Percentiles rank a stretch among this genome's conserved stretches.
Evolutionary conservation across 768 basidiomycete genomes (phyloP).

Genomic region (Termitomyces sp.): DNA sequence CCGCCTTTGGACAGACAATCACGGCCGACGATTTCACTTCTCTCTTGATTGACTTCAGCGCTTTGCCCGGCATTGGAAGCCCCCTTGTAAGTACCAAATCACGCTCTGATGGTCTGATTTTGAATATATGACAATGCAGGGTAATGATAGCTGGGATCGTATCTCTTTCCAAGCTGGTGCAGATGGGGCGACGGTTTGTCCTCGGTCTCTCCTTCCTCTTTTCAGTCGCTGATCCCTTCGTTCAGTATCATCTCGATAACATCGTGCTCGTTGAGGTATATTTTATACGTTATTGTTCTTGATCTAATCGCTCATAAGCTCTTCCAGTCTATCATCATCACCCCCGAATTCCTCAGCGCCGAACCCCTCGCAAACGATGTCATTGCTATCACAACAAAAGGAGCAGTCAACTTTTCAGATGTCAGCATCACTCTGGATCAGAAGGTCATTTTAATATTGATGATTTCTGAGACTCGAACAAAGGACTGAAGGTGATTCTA

Average conservation of each 20-base stretch:
- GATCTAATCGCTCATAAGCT: neutral
- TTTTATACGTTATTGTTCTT: neutral
- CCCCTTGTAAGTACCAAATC: constrained; percentile 23
- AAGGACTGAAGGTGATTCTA: constrained; percentile 8
- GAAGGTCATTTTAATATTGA: constrained; percentile 21
- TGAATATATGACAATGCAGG: constrained; percentile 15
- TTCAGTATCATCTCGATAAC: constrained; percentile 46
- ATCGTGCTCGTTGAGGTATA: constrained; percentile 37
- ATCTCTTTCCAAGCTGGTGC: constrained; percentile 41
- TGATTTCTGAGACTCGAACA: neutral
- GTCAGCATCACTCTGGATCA: constrained; percentile 34
- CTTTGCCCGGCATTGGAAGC: constrained; percentile 36
- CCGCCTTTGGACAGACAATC: constrained; percentile 34
- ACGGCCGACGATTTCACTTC: constrained; percentile 34
- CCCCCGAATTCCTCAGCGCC: constrained; percentile 44
- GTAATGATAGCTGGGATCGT: constrained; percentile 42
- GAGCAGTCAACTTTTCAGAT: constrained; percentile 36
- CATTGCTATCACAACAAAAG: constrained; percentile 44
- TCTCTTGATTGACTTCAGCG: constrained; percentile 40
- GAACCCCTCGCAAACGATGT: constrained; percentile 44
- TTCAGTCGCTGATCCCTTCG: neutral
- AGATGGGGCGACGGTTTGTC: constrained; percentile 37
- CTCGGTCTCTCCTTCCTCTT: neutral
- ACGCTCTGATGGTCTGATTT: neutral
- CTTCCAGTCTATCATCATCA: constrained; percentile 34